phyloP scores from a whole-genome alignment of 768 basidiomycete species.

The Lactarius trivialis region DNA sequence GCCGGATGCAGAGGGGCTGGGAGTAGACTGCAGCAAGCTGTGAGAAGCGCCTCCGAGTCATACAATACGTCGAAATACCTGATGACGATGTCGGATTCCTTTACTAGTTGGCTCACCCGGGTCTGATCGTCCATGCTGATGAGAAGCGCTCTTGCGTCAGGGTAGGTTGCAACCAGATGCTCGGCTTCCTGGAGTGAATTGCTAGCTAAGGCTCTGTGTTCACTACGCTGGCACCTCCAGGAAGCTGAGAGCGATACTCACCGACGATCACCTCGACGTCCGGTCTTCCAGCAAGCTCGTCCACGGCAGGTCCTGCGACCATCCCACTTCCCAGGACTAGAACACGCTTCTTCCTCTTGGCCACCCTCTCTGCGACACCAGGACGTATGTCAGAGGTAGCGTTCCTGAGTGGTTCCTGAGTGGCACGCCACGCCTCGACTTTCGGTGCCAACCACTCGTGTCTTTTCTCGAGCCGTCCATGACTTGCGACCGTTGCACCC shows the following conservation, averaged over 20 bases:
- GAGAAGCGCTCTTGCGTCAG: slow-evolving; percentile 48
- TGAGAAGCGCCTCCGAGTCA: neutral
- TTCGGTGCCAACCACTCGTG: slow-evolving; percentile 55
- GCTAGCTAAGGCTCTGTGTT: slow-evolving; percentile 46
- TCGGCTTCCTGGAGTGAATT: slow-evolving; percentile 59
- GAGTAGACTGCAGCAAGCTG: slow-evolving; percentile 50
- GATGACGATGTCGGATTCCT: slow-evolving; percentile 69
- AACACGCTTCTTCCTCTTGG: slow-evolving; percentile 50
- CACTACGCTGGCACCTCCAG: neutral
- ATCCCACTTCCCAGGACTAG: slow-evolving; percentile 90
- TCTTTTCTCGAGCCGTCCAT: slow-evolving; percentile 45
- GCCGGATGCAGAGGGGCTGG: slow-evolving; percentile 67
- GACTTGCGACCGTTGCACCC: slow-evolving; percentile 63
- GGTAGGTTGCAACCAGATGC: slow-evolving; percentile 37
- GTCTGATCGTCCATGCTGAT: slow-evolving; percentile 52
- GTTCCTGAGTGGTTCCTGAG: neutral
- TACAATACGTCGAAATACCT: slow-evolving; percentile 42
- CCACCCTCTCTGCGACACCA: neutral
- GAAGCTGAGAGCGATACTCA: slow-evolving; percentile 34
- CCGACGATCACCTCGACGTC: slow-evolving; percentile 75
- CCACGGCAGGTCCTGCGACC: slow-evolving; percentile 86
- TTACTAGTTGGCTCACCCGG: slow-evolving; percentile 47
- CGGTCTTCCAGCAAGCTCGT: slow-evolving; percentile 53
- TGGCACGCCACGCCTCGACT: slow-evolving; percentile 39
- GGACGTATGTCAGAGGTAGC: neutral